These are phyloP conservation scores for Erucastrum elatum DNA, from an alignment of 345 rosid species.

Conservation along the genomic window DNA sequence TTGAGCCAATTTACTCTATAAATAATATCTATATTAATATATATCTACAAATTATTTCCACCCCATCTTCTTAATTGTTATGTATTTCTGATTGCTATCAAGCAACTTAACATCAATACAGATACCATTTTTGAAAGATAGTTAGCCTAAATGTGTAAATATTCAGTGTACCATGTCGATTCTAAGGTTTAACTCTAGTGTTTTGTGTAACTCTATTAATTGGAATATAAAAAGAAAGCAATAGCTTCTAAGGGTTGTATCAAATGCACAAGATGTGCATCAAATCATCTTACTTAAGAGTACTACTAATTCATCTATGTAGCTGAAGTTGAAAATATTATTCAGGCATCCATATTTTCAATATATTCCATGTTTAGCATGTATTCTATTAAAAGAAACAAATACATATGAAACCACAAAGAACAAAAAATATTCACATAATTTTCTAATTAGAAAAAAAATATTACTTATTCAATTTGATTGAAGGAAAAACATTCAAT, in stretches of 20 bases:
- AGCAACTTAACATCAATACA: slow-evolving; percentile 19
- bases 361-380: too few relatives aligned
- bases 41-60: not conserved
- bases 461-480: too few relatives aligned
- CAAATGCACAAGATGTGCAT: not conserved
- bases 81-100: not conserved
- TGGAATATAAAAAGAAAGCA: too few relatives aligned
- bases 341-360: too few relatives aligned
- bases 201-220: too few relatives aligned
- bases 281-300: not conserved
- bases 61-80: not conserved
- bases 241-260: not conserved
- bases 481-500: too few relatives aligned
- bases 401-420: too few relatives aligned
- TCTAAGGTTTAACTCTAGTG: not conserved
- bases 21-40: not conserved
- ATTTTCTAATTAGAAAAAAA: too few relatives aligned
- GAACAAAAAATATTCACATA: too few relatives aligned
- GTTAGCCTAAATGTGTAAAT: not conserved
- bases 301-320: not conserved
- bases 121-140: not conserved
- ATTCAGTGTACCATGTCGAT: not conserved
- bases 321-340: too few relatives aligned
- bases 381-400: too few relatives aligned
- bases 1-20: too few relatives aligned